Percentiles rank a stretch among this genome's conserved stretches.
phyloP scores from a whole-genome alignment of 805 yeast species.

The Zygoascus flipseniorum region DNA sequence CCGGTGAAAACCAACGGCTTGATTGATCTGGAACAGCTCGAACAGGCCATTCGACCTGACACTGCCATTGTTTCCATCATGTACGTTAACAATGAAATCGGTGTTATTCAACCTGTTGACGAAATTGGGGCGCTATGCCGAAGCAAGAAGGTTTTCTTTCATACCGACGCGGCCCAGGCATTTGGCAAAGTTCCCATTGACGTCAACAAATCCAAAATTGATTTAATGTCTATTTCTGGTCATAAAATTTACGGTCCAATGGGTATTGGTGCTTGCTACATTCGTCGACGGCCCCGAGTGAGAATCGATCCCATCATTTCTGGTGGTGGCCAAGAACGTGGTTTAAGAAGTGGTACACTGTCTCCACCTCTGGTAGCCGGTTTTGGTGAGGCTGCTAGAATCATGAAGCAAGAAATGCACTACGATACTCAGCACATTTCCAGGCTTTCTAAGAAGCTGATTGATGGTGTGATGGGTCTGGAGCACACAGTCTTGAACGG shows the following conservation, averaged over 20 bases:
- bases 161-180: conserved; percentile 96
- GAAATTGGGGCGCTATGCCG: conserved; percentile 88
- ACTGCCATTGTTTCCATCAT: conserved; percentile 85
- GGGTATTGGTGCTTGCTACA: conserved; percentile 93
- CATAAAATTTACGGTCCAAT: conserved; percentile 97
- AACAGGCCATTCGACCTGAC: conserved; percentile 78
- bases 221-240: conserved; percentile 85
- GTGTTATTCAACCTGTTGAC: conserved; percentile 91
- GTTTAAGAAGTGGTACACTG: conserved; percentile 91
- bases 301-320: conserved; percentile 89
- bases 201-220: conserved; percentile 89
- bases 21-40: conserved; percentile 66
- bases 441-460: conserved; percentile 63
- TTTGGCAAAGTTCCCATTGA: conserved; percentile 89
- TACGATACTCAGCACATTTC: conserved; percentile 66
- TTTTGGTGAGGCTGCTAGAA: conserved; percentile 93
- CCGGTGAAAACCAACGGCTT: conserved; percentile 79
- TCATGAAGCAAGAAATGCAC: conserved; percentile 63
- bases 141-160: conserved; percentile 85
- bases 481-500: conserved; percentile 92
- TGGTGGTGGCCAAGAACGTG: conserved; percentile 99
- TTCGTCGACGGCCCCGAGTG: conserved; percentile 96
- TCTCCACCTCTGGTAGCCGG: conserved; percentile 96
- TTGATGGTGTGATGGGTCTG: conserved; percentile 62
- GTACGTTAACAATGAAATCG: conserved; percentile 98